Evolutionary conservation across 352 stramenopile species (phyloP), one percentile per base, ranked within the genome.

Genomic region (Phytopythium aichiense): DNA sequence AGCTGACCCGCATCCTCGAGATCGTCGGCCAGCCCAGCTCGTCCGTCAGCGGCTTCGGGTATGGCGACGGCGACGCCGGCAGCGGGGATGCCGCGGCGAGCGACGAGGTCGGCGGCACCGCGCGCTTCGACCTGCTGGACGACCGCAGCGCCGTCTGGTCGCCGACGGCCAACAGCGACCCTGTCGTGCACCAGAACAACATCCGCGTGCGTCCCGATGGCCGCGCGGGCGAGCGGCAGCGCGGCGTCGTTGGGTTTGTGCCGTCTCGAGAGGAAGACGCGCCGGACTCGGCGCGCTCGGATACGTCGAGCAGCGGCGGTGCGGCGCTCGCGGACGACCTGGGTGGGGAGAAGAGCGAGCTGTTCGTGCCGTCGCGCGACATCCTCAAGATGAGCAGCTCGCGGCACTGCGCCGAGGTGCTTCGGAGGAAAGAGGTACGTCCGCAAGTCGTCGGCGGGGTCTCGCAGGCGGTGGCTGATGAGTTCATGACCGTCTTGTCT

Each of bases 311-410:
- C 60, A 64, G 53, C 4, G 45, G 59, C n/a, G 71, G 65, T 2
- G 67, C 67, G n/a, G 61, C 58, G 5, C 13, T 18, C 1, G 25
- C 25, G 48, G 63, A 64, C 13, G 79, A 87, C 15, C 60, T 72
- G 35, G 79, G 81, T 53, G 81, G 82, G 43, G 37, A 60, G 22
- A 40, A 12, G 9, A n/a, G 28, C 25, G 54, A 46, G 23, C 76
- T 82, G 30, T 55, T 89, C 20, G 80, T 94, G 38, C 85, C 81
- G 33, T 89, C 84, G 12, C 79, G 85, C 12, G 77, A 91, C 56
- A 92, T 94, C 56, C 80, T 94, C 55, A 94, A 94, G 75, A 90
- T 91, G 78, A 92, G 81, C 69, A 94, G 85, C 69, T 89, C 79
- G 15, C 76, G 85, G 13, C 84, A 92, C 51, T 92, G 85, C 46